phyloP scores from a whole-genome alignment of 2,329 filamentous ascomycete genomes.

The Penicillium crustosum region DNA sequence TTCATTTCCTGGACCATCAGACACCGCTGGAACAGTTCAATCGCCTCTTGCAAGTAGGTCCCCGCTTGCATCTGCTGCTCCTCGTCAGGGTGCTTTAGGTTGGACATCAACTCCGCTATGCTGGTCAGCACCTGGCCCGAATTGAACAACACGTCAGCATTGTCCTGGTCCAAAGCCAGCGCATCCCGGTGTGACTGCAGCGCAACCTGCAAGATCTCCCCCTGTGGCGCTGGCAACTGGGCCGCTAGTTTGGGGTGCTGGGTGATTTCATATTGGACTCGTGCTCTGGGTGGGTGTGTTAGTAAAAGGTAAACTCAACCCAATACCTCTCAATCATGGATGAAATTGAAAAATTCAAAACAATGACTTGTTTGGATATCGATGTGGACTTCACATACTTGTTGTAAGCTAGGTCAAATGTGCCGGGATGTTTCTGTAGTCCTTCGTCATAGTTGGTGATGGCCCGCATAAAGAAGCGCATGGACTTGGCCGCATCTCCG shows the following conservation, averaged over 20 bases:
- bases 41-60: conserved; percentile 58
- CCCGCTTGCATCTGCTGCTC: conserved; percentile 49
- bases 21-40: conserved; percentile 60
- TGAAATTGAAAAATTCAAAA: not conserved
- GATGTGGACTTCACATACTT: conserved; percentile 51
- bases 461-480: conserved; percentile 60
- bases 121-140: conserved; percentile 67
- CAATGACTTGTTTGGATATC: not conserved
- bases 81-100: conserved; percentile 50
- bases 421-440: conserved; percentile 58
- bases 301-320: not conserved
- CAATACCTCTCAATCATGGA: not conserved
- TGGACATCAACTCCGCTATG: conserved; percentile 60
- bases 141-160: conserved; percentile 70
- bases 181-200: conserved; percentile 65
- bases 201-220: conserved; percentile 59
- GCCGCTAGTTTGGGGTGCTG: conserved; percentile 64
- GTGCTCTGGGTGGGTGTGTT: conserved; percentile 51
- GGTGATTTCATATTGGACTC: conserved; percentile 67
- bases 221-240: conserved; percentile 55
- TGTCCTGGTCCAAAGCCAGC: conserved; percentile 58
- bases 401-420: conserved; percentile 73
- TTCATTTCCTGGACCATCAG: conserved; percentile 54
- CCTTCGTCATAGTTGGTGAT: conserved; percentile 66
- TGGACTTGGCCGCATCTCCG: conserved; percentile 66